phyloP scores from a whole-genome alignment of 2,329 filamentous ascomycete species.

The Thielaviopsis euricoi region DNA sequence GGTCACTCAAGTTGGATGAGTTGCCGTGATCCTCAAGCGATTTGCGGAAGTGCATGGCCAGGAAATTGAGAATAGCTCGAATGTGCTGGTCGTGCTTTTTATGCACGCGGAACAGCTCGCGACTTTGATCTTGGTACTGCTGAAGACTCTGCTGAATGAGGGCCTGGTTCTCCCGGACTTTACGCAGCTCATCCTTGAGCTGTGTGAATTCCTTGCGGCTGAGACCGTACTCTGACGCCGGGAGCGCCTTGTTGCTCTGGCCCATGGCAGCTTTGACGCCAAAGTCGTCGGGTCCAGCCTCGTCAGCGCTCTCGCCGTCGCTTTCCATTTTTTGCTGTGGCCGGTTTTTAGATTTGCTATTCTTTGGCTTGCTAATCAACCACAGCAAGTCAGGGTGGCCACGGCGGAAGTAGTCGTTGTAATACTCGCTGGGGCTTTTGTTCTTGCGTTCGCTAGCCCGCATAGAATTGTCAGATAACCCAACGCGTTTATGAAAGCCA shows the following conservation, averaged over 20 bases:
- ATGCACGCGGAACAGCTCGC: slow-evolving; percentile 14
- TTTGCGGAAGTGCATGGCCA: slow-evolving; percentile 91
- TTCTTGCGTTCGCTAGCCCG: slow-evolving; percentile 92
- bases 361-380: slow-evolving; percentile 92
- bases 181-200: slow-evolving; percentile 64
- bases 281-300: slow-evolving; percentile 26
- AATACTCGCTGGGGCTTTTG: slow-evolving; percentile 96
- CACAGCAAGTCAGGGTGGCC: slow-evolving; percentile 84
- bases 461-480: slow-evolving; percentile 93
- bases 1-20: slow-evolving; percentile 63
- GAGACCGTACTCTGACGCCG: slow-evolving; percentile 16
- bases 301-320: slow-evolving; percentile 54
- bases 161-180: slow-evolving; percentile 71
- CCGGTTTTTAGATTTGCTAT: slow-evolving; percentile 45
- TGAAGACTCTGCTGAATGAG: slow-evolving; percentile 67
- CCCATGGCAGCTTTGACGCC: slow-evolving; percentile 8
- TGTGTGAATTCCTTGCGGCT: slow-evolving; percentile 59
- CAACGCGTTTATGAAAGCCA: slow-evolving; percentile 91
- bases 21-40: slow-evolving; percentile 72
- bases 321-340: slow-evolving; percentile 46
- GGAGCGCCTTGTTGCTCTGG: slow-evolving; percentile 5
- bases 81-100: slow-evolving; percentile 97
- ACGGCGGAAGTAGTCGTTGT: slow-evolving; percentile 88
- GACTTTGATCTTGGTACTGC: slow-evolving; percentile 12
- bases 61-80: slow-evolving; percentile 93